A percentile compares a stretch with the other conserved stretches of the same genome.
Conservation (phyloP, 2,329 filamentous ascomycete species). For the Nemania sp. region DNA sequence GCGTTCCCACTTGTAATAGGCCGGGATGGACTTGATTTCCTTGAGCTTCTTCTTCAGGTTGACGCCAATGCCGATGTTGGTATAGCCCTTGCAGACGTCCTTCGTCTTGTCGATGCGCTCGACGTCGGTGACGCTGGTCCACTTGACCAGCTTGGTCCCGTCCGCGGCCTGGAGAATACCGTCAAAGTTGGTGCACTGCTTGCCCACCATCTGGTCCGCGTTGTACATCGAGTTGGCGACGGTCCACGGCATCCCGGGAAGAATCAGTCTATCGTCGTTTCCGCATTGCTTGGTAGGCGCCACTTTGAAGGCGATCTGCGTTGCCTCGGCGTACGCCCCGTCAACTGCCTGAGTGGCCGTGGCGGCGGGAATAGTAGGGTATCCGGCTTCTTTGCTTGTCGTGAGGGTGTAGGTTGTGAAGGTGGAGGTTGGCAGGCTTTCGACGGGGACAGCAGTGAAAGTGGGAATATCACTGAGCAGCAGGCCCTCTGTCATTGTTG, state of each 20-base stretch:
- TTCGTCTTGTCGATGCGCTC: slow-evolving; percentile 19
- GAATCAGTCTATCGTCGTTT: slow-evolving; percentile 21
- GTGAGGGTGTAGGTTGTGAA: slow-evolving; percentile 16
- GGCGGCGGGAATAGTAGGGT: neutral
- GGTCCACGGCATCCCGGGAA: slow-evolving; percentile 28
- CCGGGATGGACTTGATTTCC: slow-evolving; percentile 27
- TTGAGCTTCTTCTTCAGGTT: slow-evolving; percentile 23
- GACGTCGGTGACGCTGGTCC: slow-evolving; percentile 22
- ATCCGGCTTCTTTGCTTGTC: neutral
- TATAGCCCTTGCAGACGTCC: slow-evolving; percentile 29
- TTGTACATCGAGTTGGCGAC: slow-evolving; percentile 31
- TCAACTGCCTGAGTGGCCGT: slow-evolving; percentile 3
- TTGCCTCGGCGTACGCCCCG: slow-evolving; percentile 10
- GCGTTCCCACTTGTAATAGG: slow-evolving; percentile 25
- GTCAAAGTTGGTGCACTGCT: slow-evolving; percentile 28
- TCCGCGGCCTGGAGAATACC: slow-evolving; percentile 11
- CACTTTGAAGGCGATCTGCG: slow-evolving; percentile 16
- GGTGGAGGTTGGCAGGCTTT: slow-evolving; percentile 10
- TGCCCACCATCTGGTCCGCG: slow-evolving; percentile 26
- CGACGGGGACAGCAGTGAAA: slow-evolving; percentile 2
- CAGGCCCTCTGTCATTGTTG: slow-evolving; percentile 13
- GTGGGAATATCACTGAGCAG: slow-evolving; percentile 9
- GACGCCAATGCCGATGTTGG: slow-evolving; percentile 25
- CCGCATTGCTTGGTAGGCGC: slow-evolving; percentile 23
- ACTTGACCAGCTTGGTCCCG: slow-evolving; percentile 23